phyloP scores from a whole-genome alignment of 306 rosid genomes.

The Cucumis hystrix region DNA sequence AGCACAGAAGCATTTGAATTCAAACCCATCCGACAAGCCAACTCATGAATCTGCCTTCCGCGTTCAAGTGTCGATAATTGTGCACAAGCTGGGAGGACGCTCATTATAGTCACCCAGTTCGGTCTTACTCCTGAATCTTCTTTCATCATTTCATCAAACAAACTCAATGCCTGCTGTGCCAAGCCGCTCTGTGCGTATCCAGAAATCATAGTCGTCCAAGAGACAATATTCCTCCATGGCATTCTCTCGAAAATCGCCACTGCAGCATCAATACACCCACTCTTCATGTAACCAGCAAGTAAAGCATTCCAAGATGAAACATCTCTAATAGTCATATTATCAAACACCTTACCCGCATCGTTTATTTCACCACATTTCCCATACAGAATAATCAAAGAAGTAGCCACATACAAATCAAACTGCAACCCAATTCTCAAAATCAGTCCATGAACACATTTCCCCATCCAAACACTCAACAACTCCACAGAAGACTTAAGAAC shows the following conservation, averaged over 20 bases:
- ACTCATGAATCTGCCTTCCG: constrained; percentile 76
- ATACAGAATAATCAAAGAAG: constrained; percentile 53
- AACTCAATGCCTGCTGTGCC: constrained; percentile 40
- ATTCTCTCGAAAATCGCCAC: constrained; percentile 48
- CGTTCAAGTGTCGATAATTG: constrained; percentile 73
- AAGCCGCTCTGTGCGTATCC: constrained; percentile 51
- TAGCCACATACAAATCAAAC: constrained; percentile 32
- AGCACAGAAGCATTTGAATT: constrained; percentile 22
- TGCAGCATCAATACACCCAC: constrained; percentile 53
- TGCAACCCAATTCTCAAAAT: constrained; percentile 38
- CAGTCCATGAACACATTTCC: constrained; percentile 56
- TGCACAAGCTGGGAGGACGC: constrained; percentile 66
- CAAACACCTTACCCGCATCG: constrained; percentile 42
- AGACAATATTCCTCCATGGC: constrained; percentile 56
- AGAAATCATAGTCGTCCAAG: constrained; percentile 68
- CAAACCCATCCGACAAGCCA: constrained; percentile 32
- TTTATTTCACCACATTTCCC: constrained; percentile 36
- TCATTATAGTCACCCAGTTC: constrained; percentile 57
- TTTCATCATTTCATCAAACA: constrained; percentile 47
- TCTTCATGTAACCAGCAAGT: constrained; percentile 41
- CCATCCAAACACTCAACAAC: constrained; percentile 24
- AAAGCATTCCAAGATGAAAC: constrained; percentile 60
- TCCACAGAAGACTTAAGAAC: constrained; percentile 53
- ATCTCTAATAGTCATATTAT: constrained; percentile 43
- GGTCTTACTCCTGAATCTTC: constrained; percentile 46